Evolutionary conservation across 2,329 filamentous ascomycete species (phyloP).

Genomic region (Tolypocladium pustulatum): DNA sequence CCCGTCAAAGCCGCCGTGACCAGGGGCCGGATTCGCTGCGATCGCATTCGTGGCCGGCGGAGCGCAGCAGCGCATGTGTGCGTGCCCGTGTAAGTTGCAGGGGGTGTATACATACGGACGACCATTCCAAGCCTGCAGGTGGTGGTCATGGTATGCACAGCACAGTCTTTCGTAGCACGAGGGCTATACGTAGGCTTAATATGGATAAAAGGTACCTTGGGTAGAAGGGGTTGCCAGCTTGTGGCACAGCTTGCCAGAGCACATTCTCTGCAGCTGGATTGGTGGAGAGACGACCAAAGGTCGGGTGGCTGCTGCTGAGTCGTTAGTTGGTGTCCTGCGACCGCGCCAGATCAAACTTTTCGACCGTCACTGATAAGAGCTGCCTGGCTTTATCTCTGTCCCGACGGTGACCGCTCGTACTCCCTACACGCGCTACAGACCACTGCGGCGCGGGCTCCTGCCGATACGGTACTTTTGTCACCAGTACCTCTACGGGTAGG

Average conservation of each 20-base stretch:
- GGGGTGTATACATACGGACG: not conserved
- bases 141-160: not conserved
- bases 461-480: not conserved
- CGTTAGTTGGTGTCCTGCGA: not conserved
- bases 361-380: not conserved
- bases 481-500: not conserved
- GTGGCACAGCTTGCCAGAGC: not conserved
- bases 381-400: not conserved
- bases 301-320: not conserved
- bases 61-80: too few species aligned
- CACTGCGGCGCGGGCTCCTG: not conserved
- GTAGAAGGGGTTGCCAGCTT: not conserved
- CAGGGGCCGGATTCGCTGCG: not conserved
- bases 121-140: not conserved
- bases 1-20: too few species aligned
- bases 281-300: not conserved
- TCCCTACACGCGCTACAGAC: not conserved
- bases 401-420: not conserved
- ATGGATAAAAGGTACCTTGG: not conserved
- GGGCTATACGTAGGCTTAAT: not conserved
- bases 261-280: not conserved
- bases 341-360: not conserved
- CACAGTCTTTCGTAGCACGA: not conserved
- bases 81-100: not conserved
- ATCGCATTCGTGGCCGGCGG: too few species aligned